Conservation (phyloP, 345 rosid species). For the Jatropha curcas region DNA sequence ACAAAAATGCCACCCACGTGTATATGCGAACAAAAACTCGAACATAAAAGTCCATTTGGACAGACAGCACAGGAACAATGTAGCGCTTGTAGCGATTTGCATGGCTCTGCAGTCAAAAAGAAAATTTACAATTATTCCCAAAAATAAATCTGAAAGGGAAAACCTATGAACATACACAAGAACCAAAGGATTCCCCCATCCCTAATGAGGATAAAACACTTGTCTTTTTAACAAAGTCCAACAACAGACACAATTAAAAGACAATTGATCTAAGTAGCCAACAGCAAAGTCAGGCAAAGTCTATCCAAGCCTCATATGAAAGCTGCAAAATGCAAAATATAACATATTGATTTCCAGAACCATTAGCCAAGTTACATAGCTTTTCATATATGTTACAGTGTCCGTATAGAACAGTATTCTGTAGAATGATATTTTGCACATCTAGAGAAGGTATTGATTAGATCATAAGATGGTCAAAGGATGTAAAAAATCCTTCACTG, state of each 20-base stretch:
- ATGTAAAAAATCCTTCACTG: background rate
- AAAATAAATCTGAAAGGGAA: too few species aligned
- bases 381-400: background rate
- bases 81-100: slow-evolving; percentile 98
- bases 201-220: background rate
- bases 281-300: too few species aligned
- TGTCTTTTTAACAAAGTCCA: background rate
- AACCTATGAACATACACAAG: background rate
- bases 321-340: background rate
- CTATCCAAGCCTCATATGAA: background rate
- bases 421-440: background rate
- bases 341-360: background rate
- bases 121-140: slow-evolving; percentile 1
- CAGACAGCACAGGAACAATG: slow-evolving; percentile 93
- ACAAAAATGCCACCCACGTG: slow-evolving; percentile 58
- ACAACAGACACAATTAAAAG: background rate
- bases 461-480: background rate
- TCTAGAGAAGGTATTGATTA: background rate
- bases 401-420: background rate
- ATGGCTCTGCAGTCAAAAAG: slow-evolving; percentile 70
- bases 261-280: background rate
- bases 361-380: background rate
- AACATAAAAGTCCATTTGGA: slow-evolving; percentile 92
- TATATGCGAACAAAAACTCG: slow-evolving; percentile 93
- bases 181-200: too few species aligned